Base-by-base conservation (phyloP, 163 green algal species). In the Chloroidium sp. region DNA sequence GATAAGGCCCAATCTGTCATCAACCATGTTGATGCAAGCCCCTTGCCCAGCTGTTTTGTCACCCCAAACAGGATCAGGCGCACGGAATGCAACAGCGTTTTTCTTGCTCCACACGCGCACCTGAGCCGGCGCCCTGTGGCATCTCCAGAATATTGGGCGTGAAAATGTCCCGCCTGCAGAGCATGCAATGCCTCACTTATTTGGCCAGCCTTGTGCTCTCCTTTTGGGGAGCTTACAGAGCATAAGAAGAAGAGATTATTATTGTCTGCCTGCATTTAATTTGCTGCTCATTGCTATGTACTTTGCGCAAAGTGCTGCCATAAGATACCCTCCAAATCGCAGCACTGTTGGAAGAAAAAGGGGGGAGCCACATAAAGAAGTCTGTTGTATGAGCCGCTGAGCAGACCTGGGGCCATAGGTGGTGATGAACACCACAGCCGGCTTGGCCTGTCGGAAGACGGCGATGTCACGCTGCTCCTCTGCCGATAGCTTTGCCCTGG, bases 101-200 rank as follows among this genome's bases (percentile, higher is more conserved):
- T 36, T 36, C 36, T 36, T 36, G 36, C 36, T 36, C 36, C 36
- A 36, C 36, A 36, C 36, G 36, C 76, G n/a, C 61, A 80, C 94
- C 94, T 3, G 87, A 94, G 36, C 95, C 95, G 3, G 91, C 89
- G 2, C 95, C 95, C 84, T 97, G 92, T 0, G 95, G 95, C 12
- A 96, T 89, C 77, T 96, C 90, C 75, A 92, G 86, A 76, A 93
- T 86, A 81, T 97, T 90, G 78, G 94, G 85, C 1, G 95, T 98
- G 86, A 95, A 97, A 2, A 85, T 84, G 82, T 98, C 95, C 4
- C 86, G 86, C 84, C 92, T 95, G 85, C 83, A 78, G n/a, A 58
- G 64, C 64, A 72, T 10, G 36, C 62, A 80, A 14, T 12, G n/a
- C 10, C 10, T 69, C 75, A 79, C 4, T 58, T 59, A 58, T n/a